A percentile compares a stretch with the other conserved stretches of the same genome.
Evolutionary conservation across 2,329 filamentous ascomycete genomes (phyloP).

Genomic region (Fusarium chaquense): DNA sequence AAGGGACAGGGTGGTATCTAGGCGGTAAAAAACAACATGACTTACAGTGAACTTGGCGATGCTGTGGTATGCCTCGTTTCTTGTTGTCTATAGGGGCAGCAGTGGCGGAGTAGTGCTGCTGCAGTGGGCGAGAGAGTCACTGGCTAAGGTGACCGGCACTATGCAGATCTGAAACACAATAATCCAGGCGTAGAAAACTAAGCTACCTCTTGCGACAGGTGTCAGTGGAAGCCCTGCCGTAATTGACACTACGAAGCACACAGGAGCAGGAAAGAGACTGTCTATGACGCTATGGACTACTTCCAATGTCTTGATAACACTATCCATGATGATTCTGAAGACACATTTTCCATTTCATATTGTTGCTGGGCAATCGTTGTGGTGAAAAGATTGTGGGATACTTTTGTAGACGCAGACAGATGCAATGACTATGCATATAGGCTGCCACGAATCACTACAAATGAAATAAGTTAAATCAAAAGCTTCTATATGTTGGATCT

Average conservation of each 20-base stretch:
- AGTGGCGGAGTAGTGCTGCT: constrained; percentile 9
- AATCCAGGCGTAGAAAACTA: constrained; percentile 4
- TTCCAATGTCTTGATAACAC: background rate
- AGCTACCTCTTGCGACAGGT: background rate
- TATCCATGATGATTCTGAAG: too few species aligned
- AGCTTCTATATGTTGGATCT: background rate
- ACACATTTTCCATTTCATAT: background rate
- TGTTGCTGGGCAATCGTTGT: background rate
- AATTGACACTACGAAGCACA: background rate
- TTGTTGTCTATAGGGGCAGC: background rate
- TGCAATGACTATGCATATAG: constrained; percentile 9
- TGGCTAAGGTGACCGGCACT: background rate
- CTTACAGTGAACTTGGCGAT: background rate
- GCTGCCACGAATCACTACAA: background rate
- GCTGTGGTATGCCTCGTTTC: constrained; percentile 8
- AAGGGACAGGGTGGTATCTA: background rate
- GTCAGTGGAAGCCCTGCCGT: background rate
- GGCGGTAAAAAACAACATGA: background rate
- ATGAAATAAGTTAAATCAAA: background rate
- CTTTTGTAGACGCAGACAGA: background rate
- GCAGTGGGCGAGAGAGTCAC: background rate
- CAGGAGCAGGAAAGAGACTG: background rate
- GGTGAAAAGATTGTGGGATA: background rate
- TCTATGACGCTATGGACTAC: background rate
- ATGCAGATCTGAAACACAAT: constrained; percentile 3